Evolutionary conservation across 208 protist genomes (phyloP).

Genomic region (Strigomonas culicis): DNA sequence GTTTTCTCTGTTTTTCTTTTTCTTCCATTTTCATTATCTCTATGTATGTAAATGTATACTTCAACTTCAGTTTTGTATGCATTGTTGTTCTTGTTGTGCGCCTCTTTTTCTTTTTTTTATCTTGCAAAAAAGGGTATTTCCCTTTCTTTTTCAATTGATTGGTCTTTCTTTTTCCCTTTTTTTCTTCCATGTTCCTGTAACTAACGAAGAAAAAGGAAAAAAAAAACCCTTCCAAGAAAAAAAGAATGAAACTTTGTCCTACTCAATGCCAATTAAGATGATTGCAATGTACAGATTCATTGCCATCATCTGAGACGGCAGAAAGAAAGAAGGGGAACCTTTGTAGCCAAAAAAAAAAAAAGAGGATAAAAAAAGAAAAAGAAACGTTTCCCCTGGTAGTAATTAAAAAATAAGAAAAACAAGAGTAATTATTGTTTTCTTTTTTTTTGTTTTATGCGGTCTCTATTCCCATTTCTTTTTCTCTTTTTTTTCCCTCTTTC

Average conservation of each 20-base stretch:
- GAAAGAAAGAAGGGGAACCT: neutral
- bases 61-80: neutral
- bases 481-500: constrained; percentile 1
- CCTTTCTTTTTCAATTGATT: neutral
- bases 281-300: too few relatives aligned
- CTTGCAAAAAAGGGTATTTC: neutral
- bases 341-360: neutral
- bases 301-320: too few relatives aligned
- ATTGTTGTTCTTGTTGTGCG: neutral
- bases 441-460: neutral
- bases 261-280: too few relatives aligned
- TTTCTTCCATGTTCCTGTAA: constrained; percentile 8
- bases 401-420: neutral
- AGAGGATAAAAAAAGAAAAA: constrained; percentile 1
- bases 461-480: neutral
- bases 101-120: constrained; percentile 7
- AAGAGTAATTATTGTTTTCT: constrained; percentile 2
- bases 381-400: neutral
- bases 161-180: neutral
- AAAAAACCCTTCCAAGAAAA: neutral
- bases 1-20: constrained; percentile 8
- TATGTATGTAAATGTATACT: neutral
- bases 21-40: neutral
- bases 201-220: neutral
- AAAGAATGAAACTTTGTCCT: neutral